A percentile compares a stretch with the other conserved stretches of the same genome.
phyloP scores from a whole-genome alignment of 208 protist species.

The Leishmania tarentolae region DNA sequence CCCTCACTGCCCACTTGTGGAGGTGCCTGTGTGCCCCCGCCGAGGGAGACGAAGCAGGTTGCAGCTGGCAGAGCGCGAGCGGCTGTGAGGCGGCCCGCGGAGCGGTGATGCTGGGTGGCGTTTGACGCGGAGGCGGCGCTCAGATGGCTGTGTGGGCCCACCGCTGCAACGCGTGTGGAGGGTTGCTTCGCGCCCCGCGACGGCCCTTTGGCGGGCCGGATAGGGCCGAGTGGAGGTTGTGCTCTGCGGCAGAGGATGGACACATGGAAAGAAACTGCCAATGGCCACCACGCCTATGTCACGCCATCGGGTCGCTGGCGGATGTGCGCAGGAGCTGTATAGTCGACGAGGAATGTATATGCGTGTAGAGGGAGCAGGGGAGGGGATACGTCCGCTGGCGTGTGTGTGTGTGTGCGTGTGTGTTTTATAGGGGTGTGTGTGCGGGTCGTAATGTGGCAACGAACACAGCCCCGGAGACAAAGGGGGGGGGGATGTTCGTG shows the following conservation, averaged over 20 bases:
- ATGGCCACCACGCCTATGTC: neutral
- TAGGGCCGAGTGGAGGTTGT: neutral
- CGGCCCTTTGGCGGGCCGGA: neutral
- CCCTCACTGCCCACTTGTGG: neutral
- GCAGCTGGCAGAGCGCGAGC: neutral
- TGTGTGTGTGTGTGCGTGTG: neutral
- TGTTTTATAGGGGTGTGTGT: no score
- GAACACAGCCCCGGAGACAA: neutral
- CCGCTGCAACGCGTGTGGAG: neutral
- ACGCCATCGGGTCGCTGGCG: neutral
- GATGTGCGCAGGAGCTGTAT: neutral
- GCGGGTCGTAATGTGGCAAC: neutral
- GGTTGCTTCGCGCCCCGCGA: neutral
- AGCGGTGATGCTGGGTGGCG: neutral
- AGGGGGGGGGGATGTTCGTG: no score
- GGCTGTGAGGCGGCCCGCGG: neutral
- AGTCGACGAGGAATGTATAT: neutral
- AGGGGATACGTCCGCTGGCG: neutral
- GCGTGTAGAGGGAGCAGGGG: neutral
- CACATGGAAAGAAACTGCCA: neutral
- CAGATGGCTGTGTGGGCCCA: neutral
- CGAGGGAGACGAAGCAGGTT: neutral
- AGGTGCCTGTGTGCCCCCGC: no score
- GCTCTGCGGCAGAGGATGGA: neutral
- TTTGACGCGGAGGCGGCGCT: neutral